Evolutionary conservation across 352 stramenopile genomes (phyloP).

Genomic region (Phytophthora tentaculata): DNA sequence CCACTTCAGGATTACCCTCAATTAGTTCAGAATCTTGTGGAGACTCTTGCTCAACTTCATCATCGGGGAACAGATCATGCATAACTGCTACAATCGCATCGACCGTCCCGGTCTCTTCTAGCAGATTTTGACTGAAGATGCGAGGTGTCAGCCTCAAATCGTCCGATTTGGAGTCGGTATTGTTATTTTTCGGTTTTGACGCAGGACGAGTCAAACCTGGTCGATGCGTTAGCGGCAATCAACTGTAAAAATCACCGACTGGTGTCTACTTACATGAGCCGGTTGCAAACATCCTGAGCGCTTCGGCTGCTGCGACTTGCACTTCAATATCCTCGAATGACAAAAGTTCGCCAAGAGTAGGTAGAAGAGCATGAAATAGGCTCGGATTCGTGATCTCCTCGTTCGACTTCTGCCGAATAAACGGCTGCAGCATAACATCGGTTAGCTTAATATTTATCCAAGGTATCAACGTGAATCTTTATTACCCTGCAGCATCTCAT

Average conservation of each 20-base stretch:
- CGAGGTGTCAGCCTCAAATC: constrained; percentile 67
- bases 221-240: not conserved
- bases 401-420: constrained; percentile 76
- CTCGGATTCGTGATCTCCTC: constrained; percentile 74
- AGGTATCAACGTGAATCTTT: not conserved
- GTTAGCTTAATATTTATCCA: not conserved
- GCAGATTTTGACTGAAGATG: constrained; percentile 69
- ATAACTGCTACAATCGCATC: constrained; percentile 67
- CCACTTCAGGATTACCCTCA: constrained; percentile 3
- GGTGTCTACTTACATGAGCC: constrained; percentile 53
- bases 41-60: constrained; percentile 29
- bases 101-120: constrained; percentile 69
- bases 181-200: constrained; percentile 40
- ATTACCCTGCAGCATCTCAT: constrained; percentile 52
- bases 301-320: constrained; percentile 66
- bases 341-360: constrained; percentile 65
- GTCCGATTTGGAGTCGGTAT: constrained; percentile 37
- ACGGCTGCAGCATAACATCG: constrained; percentile 48
- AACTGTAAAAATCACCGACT: not conserved
- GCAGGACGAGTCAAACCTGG: constrained; percentile 47
- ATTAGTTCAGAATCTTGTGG: constrained; percentile 5
- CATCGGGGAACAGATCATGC: constrained; percentile 75
- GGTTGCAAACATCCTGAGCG: constrained; percentile 63
- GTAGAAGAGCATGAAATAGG: constrained; percentile 54
- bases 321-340: constrained; percentile 62